Conservation (phyloP, 2,329 filamentous ascomycete species). For the Pseudogymnoascus sp. region DNA sequence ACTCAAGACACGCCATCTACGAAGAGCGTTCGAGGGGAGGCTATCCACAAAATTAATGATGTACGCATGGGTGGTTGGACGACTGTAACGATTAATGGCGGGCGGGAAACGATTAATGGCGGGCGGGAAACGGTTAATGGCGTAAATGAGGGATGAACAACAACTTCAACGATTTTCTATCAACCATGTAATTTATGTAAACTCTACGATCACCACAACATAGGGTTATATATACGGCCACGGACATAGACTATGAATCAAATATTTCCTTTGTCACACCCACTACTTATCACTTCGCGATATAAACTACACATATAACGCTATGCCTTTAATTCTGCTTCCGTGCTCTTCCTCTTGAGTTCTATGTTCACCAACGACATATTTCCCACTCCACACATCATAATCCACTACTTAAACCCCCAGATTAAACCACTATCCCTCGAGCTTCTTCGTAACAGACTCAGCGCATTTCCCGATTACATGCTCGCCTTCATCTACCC, state of each 20-base stretch:
- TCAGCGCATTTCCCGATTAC: conserved; percentile 72
- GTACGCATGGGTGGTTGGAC: not conserved
- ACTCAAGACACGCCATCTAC: not conserved
- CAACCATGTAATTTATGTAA: not conserved
- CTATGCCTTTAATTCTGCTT: too few relatives aligned
- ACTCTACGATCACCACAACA: not conserved
- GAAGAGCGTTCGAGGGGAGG: not conserved
- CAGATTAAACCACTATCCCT: conserved; percentile 43
- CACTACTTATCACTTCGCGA: not conserved
- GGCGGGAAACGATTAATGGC: not conserved
- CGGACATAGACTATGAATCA: not conserved
- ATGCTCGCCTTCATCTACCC: conserved; percentile 89
- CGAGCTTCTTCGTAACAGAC: conserved; percentile 63
- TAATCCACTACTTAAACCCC: not conserved
- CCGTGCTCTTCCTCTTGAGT: too few relatives aligned
- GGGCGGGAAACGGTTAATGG: not conserved
- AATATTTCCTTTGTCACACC: not conserved
- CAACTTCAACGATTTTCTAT: not conserved
- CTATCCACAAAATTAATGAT: not conserved
- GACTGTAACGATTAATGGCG: not conserved
- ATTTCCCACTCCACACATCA: not conserved
- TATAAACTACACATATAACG: too few relatives aligned
- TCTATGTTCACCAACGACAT: too few relatives aligned
- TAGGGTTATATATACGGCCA: not conserved
- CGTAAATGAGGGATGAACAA: not conserved